Evolutionary conservation across 768 basidiomycete species (phyloP), one percentile per base, ranked within the genome.

Genomic region (Termitomyces sp.): DNA sequence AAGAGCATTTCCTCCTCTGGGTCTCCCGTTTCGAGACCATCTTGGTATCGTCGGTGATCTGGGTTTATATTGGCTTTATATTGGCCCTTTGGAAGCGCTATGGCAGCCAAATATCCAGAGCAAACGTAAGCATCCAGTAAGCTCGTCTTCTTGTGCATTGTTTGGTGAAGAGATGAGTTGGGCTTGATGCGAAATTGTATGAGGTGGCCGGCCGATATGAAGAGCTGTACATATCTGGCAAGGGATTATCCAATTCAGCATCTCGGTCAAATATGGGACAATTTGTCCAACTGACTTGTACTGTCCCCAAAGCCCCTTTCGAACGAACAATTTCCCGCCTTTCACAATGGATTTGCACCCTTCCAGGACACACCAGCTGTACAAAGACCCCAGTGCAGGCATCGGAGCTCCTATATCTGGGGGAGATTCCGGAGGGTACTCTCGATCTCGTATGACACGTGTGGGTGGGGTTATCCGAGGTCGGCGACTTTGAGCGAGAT

Each of bases 21-120:
- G 63, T 98, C 95, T 60, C 92, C 82, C 11, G 86, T 85, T 71
- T 96, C 91, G 11, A 98, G 75, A 1, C 95, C 95, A 66, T 98
- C 96, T 54, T 86, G 80, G 68, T 97, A 98, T 45, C 91, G 84
- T 10, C 92, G 83, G 1, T 92, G 83, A 32, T 80, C 71, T 9
- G 75, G 69, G 1, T 74, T 71, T 16, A 70, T 72, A 63, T 83
- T 78, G 5, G 86, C 81, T 44, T 73, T 72, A 66, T 83, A 87
- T 66, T 91, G 82, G n/a, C 82, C 82, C 48, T 74, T 71, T 6
- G 85, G 85, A 34, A 91, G 77, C 16, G 81, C 77, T 62, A 82
- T 79, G 19, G 86, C 83, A 19, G 90, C 90, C 55, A 92, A 77
- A 66, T 89, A 87, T 9, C 95, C 95, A n/a, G 94, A 95, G 66